A percentile compares a stretch with the other conserved stretches of the same genome.
phyloP scores from a whole-genome alignment of 2,329 filamentous ascomycete species.

The Talaromyces rugulosus region DNA sequence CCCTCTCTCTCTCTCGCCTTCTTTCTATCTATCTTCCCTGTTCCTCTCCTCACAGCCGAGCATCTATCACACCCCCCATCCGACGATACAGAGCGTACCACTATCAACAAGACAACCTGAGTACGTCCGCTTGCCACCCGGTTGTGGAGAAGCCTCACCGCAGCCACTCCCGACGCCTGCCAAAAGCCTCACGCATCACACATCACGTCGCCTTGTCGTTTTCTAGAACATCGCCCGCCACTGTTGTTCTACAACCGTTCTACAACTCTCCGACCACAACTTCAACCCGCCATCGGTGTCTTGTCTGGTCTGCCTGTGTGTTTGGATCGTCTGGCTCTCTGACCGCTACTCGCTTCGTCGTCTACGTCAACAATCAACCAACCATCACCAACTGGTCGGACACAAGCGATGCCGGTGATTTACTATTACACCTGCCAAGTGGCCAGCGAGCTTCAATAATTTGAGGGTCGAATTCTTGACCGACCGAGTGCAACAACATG shows the following conservation, averaged over 20 bases:
- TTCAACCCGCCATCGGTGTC: no score
- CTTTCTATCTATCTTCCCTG: background rate
- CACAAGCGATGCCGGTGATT: conserved; percentile 11
- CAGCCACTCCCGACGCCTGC: background rate
- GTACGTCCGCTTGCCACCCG: background rate
- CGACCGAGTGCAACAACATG: conserved; percentile 9
- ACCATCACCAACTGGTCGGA: background rate
- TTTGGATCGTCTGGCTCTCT: no score
- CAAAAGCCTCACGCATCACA: background rate
- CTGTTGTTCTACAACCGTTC: no score
- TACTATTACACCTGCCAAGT: background rate
- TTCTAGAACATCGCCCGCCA: no score
- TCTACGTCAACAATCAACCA: background rate
- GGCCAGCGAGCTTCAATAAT: conserved; percentile 6
- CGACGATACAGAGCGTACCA: background rate
- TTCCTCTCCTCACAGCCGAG: background rate
- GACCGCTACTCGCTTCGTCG: background rate
- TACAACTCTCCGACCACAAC: no score
- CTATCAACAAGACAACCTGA: background rate
- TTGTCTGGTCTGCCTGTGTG: no score
- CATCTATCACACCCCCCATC: background rate
- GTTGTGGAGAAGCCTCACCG: background rate
- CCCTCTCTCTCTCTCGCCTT: background rate
- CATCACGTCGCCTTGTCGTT: background rate
- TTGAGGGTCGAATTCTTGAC: conserved; percentile 4